phyloP scores from a whole-genome alignment of 2,329 filamentous ascomycete species.

The Paramyrothecium sp. region DNA sequence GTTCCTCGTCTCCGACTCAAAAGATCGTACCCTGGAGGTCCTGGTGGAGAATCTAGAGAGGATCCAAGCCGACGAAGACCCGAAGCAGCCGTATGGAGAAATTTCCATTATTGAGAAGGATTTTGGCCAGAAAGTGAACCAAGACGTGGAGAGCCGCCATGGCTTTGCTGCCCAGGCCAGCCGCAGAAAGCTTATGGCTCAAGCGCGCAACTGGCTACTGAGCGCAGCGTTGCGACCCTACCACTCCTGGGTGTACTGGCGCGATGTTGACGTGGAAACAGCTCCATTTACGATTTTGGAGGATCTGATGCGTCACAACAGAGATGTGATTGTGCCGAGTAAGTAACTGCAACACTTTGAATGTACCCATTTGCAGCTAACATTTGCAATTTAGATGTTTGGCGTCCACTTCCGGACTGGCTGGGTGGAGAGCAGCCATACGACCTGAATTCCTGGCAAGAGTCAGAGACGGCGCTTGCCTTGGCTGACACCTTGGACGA shows the following conservation, averaged over 20 bases:
- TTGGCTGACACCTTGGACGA: constrained; percentile 94
- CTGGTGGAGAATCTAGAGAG: constrained; percentile 73
- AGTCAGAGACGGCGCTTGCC: constrained; percentile 93
- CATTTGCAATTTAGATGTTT: constrained; percentile 67
- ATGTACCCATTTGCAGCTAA: constrained; percentile 16
- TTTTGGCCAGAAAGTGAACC: constrained; percentile 96
- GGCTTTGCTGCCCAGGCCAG: constrained; percentile 95
- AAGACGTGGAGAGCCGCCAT: constrained; percentile 96
- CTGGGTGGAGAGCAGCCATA: constrained; percentile 97
- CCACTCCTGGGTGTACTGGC: constrained; percentile 99
- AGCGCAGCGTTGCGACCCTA: constrained; percentile 91
- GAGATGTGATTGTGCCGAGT: constrained; percentile 98
- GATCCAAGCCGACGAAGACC: constrained; percentile 77
- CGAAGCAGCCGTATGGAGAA: constrained; percentile 84
- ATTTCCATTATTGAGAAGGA: constrained; percentile 98
- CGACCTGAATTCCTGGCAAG: constrained; percentile 98
- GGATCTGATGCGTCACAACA: constrained; percentile 98
- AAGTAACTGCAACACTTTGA: constrained; percentile 42
- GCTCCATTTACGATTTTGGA: constrained; percentile 96
- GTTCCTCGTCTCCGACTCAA: constrained; percentile 96
- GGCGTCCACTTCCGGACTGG: constrained; percentile 98
- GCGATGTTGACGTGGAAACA: constrained; percentile 97
- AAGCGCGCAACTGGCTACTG: constrained; percentile 94
- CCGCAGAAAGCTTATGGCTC: constrained; percentile 94
- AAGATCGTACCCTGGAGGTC: constrained; percentile 80